phyloP scores from a whole-genome alignment of 139 green algal species.

The Klebsormidium nitens region DNA sequence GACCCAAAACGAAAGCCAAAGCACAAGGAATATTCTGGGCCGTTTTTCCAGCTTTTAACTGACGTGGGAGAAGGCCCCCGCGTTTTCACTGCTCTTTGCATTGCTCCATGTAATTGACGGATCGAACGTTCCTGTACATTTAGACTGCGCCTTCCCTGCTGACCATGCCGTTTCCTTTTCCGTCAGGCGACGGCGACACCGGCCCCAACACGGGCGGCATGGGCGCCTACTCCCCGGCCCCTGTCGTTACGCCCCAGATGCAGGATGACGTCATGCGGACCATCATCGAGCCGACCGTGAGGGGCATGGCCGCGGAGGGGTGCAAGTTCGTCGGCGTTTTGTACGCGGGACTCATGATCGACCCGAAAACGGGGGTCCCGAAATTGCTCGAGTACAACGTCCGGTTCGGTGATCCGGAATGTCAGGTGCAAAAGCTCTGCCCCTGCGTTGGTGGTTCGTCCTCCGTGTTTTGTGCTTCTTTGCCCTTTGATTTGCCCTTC shows the following conservation, averaged over 20 bases:
- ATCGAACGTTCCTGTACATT: no score
- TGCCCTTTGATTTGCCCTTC: no score
- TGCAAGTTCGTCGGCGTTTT: slow-evolving; percentile 82
- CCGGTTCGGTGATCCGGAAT: slow-evolving; percentile 96
- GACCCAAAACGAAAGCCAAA: no score
- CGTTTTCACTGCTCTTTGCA: no score
- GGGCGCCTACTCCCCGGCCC: slow-evolving; percentile 94
- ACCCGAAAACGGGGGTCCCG: slow-evolving; percentile 55
- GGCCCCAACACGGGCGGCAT: slow-evolving; percentile 98
- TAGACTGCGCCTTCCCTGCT: no score
- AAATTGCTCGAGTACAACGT: slow-evolving; percentile 98
- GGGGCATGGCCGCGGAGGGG: slow-evolving; percentile 78
- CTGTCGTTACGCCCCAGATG: slow-evolving; percentile 78
- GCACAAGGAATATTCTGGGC: no score
- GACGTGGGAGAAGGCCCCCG: no score
- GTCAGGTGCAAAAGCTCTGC: slow-evolving; percentile 60
- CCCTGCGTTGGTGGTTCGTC: no score
- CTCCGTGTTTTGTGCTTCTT: no score
- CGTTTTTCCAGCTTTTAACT: no score
- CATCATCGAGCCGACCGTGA: slow-evolving; percentile 80
- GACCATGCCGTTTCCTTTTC: no score
- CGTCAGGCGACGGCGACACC: slow-evolving; percentile 91
- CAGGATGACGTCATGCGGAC: slow-evolving; percentile 69
- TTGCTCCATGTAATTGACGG: no score
- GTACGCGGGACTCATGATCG: slow-evolving; percentile 97